A percentile compares a stretch with the other conserved stretches of the same genome.
These are phyloP conservation scores for Naganishia vaughanmartiniae DNA, from an alignment of 768 basidiomycete genomes.

Conservation along the genomic window DNA sequence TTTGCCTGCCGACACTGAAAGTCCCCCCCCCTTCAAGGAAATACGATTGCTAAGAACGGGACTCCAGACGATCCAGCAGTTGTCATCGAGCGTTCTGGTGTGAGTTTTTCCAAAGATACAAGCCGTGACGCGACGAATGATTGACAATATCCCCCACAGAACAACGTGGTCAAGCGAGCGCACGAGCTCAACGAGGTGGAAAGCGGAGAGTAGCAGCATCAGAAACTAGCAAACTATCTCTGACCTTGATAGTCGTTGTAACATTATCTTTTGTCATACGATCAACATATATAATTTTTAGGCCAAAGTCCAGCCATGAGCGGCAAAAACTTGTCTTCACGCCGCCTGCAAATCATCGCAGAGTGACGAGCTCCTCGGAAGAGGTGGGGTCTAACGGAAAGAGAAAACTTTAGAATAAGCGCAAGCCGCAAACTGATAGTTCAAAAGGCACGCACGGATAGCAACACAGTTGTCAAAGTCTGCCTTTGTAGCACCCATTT, in stretches of 20 bases:
- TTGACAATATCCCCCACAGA: conserved; percentile 45
- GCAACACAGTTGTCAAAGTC: conserved; percentile 51
- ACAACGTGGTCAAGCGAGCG: conserved; percentile 59
- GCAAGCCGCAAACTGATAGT: too few relatives aligned
- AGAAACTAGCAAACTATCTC: neutral
- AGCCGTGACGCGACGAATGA: too few relatives aligned
- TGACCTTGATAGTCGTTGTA: neutral
- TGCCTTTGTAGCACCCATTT: conserved; percentile 68
- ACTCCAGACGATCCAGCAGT: conserved; percentile 59
- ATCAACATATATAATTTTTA: neutral
- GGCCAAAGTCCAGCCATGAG: neutral
- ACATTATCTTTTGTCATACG: neutral
- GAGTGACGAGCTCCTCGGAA: conserved; percentile 51
- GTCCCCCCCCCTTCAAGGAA: conserved; percentile 44
- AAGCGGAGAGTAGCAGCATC: conserved; percentile 26
- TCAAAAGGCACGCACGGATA: conserved; percentile 43
- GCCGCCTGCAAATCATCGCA: conserved; percentile 39
- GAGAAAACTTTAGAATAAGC: neutral
- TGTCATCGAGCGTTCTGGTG: conserved; percentile 56
- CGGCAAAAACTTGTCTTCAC: neutral
- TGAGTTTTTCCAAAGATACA: conserved; percentile 41
- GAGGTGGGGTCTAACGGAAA: conserved; percentile 49
- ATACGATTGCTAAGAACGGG: conserved; percentile 56
- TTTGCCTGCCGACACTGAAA: conserved; percentile 24
- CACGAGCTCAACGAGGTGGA: conserved; percentile 58